phyloP scores from a whole-genome alignment of 1,284 basidiomycete species.

The Pascua sp. region DNA sequence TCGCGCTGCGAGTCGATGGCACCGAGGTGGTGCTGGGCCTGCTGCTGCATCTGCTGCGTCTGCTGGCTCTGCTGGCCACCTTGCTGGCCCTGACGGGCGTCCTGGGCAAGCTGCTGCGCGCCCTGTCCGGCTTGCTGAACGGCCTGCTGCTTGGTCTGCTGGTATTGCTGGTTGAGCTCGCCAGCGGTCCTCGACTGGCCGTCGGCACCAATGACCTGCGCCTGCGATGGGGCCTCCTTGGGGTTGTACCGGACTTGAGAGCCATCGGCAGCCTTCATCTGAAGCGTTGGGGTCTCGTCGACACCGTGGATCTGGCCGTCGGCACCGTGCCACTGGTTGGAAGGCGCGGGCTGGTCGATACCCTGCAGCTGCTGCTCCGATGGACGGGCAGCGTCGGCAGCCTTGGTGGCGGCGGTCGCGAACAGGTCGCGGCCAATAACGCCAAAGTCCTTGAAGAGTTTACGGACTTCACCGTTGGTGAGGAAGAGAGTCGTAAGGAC shows the following conservation, averaged over 20 bases:
- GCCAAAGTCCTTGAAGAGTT: slow-evolving; percentile 75
- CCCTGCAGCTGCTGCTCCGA: slow-evolving; percentile 59
- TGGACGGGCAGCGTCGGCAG: slow-evolving; percentile 69
- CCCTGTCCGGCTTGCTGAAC: slow-evolving; percentile 35
- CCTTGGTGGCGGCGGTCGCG: slow-evolving; percentile 69
- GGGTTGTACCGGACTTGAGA: slow-evolving; percentile 52
- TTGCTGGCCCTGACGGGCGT: slow-evolving; percentile 22
- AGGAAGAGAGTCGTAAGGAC: slow-evolving; percentile 76
- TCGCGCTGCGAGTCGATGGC: slow-evolving; percentile 50
- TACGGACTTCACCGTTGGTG: slow-evolving; percentile 88
- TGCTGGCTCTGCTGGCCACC: slow-evolving; percentile 39
- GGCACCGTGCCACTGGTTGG: slow-evolving; percentile 4
- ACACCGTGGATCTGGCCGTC: slow-evolving; percentile 23
- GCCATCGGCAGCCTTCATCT: slow-evolving; percentile 43
- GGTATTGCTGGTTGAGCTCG: slow-evolving; percentile 42
- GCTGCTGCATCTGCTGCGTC: slow-evolving; percentile 52
- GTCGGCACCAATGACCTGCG: slow-evolving; percentile 41
- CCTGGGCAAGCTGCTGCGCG: slow-evolving; percentile 10
- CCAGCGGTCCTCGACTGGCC: slow-evolving; percentile 39
- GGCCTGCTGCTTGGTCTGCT: slow-evolving; percentile 41
- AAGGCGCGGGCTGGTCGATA: slow-evolving; percentile 58
- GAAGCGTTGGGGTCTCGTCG: slow-evolving; percentile 47
- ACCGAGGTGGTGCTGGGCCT: slow-evolving; percentile 54
- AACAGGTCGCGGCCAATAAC: slow-evolving; percentile 83
- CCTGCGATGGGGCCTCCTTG: slow-evolving; percentile 41